These are phyloP conservation scores for Penicillium vulpinum DNA, from an alignment of 2,329 filamentous ascomycete species.

Conservation along the genomic window DNA sequence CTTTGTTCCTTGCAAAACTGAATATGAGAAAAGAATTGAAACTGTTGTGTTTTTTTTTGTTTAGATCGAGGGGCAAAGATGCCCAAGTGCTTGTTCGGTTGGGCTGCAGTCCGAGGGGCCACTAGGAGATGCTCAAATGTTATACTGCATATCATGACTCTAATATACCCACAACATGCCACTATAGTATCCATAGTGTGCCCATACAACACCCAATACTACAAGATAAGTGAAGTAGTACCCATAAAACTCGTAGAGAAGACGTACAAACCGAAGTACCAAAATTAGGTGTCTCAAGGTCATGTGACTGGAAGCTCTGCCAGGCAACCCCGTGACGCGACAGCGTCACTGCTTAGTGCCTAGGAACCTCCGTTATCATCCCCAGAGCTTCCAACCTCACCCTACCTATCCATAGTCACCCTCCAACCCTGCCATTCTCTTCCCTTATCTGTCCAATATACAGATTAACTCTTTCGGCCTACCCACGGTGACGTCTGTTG, in stretches of 20 bases:
- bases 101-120: slow-evolving; percentile 16
- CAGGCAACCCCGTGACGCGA: slow-evolving; percentile 38
- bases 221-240: neutral
- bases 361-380: slow-evolving; percentile 13
- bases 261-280: neutral
- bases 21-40: neutral
- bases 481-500: slow-evolving; percentile 2
- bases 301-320: slow-evolving; percentile 21
- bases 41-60: neutral
- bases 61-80: slow-evolving; percentile 10
- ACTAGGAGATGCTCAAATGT: neutral
- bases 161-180: neutral
- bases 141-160: neutral
- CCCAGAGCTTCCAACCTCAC: slow-evolving; percentile 26
- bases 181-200: neutral
- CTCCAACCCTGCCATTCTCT: neutral
- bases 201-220: neutral
- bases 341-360: slow-evolving; percentile 18
- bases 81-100: slow-evolving; percentile 16
- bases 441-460: neutral
- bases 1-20: neutral
- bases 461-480: neutral
- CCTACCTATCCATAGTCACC: slow-evolving; percentile 2
- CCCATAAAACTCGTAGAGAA: neutral
- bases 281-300: neutral